Evolutionary conservation across 805 yeast species (phyloP), one percentile per base, ranked within the genome.

Genomic region (Brettanomyces nanus): DNA sequence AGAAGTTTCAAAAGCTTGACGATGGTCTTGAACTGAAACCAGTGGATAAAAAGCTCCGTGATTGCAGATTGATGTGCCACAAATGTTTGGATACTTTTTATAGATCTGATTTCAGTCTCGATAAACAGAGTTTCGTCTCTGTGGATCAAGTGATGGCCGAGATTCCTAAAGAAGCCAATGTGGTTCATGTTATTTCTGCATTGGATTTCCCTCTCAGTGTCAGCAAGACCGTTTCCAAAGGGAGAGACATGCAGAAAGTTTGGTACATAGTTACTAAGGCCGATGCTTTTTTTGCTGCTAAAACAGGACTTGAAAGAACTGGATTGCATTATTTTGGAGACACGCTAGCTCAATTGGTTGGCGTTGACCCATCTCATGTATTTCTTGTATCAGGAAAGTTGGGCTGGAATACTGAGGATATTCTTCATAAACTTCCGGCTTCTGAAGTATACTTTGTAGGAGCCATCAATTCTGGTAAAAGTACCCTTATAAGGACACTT

Each of bases 161-260:
- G 3, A 61, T 73, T 18, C 85, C 78, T 3, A 49, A 47, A 3
- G 47, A 56, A 23, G 69, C 74, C 3, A 66, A 66, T 6, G 46
- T 81, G 1, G 68, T 80, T 3, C 78, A 81, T 50, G 75, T 83
- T 1, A 62, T 80, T 7, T 78, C 82, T 26, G 76, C 82, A 1
- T 55, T 69, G 11, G 95, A 85, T 46, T 84, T 85, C 51, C 95
- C 96, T 1, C 59, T 80, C 29, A 68, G 79, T 5, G 49, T 79
- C 3, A 61, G 69, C 40, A 47, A 51, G 6, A 45, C 51, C 3
- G 56, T 73, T 6, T 49, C 63, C 19, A 49, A 62, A 28, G 54
- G 53, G 31, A 47, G 68, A 22, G 46, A 60, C 3, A 58, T 67
- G 0, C 39, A 47, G n/a, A 56, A 62, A 5, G 47, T 71, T 19